Conservation (phyloP, 139 green algal genomes). For the Closterium sp. region DNA sequence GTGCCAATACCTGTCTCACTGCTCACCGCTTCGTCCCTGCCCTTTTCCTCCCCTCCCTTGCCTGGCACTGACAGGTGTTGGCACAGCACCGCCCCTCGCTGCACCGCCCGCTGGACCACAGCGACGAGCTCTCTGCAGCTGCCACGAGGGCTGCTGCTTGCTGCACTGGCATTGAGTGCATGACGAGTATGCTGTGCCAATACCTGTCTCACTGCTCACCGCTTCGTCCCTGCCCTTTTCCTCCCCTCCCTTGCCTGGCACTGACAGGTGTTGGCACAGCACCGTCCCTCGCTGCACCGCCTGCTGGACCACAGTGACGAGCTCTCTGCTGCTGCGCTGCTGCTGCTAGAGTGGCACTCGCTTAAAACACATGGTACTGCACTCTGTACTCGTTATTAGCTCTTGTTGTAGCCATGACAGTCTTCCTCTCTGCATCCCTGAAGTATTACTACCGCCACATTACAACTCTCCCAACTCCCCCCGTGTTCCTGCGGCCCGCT, state of each 20-base stretch:
- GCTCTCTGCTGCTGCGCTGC: conserved; percentile 49
- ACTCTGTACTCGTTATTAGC: neutral
- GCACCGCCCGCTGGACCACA: conserved; percentile 46
- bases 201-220: no score
- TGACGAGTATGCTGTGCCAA: no score
- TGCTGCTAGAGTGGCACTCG: neutral
- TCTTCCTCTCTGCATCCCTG: neutral
- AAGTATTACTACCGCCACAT: no score
- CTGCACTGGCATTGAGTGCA: neutral
- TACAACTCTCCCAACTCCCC: no score
- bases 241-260: no score
- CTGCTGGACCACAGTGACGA: conserved; percentile 50
- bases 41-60: no score
- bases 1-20: no score
- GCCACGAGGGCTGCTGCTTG: conserved; percentile 45
- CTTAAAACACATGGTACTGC: neutral
- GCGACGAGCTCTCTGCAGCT: conserved; percentile 48
- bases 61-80: no score
- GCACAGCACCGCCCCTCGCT: conserved; percentile 13
- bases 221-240: no score
- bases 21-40: no score
- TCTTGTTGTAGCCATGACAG: neutral
- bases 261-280: no score
- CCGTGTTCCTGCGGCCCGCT: neutral
- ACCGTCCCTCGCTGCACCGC: conserved; percentile 37